Base-by-base conservation (phyloP, 2,329 filamentous ascomycete species). In the Xylaria hypoxylon region DNA sequence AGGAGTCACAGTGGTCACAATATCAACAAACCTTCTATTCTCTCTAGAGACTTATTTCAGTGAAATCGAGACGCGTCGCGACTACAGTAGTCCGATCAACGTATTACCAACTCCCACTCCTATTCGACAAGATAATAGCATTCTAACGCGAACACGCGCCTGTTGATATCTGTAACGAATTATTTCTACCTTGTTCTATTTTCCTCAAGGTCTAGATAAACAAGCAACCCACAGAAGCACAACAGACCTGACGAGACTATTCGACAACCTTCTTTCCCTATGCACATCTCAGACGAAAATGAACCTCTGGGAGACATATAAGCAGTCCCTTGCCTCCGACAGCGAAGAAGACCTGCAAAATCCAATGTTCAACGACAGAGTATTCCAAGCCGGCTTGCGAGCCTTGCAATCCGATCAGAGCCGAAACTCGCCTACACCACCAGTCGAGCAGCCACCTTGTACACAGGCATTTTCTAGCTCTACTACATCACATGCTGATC, bases 241-340 rank as follows among this genome's bases (percentile, higher is more conserved):
- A n/a, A 28, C 22, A 40, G 42, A 2, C 13, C 17, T 35, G 2
- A 35, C 33, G 33, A 35, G 33, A 38, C 17, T 11, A 38, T 45
- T 45, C 42, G n/a, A 22, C n/a, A 45, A 45, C 15, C n/a, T 51
- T 51, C 48, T 31, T 51, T 51, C 5, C 48, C 15, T 3, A 7
- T 35, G 17, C 15, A 31, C 5, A 28, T 33, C 6, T 11, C 17
- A 5, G 10, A 45, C n/a, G 13, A 51, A 8, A 28, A 52, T 52
- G 50, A 52, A 31, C 17, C 31, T 52, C 50, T 38, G 50, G 50
- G 17, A 13, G 15, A 38, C 7, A 38, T 45, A 45, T 45, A 45
- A 45, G 42, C 42, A 7, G 42, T 45, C 42, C 3, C 7, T 22
- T 22, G 42, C 42, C 42, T n/a, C 22, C 10, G 5, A 22, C 1